Conservation (phyloP, 345 rosid genomes). For the Angophora floribunda region DNA sequence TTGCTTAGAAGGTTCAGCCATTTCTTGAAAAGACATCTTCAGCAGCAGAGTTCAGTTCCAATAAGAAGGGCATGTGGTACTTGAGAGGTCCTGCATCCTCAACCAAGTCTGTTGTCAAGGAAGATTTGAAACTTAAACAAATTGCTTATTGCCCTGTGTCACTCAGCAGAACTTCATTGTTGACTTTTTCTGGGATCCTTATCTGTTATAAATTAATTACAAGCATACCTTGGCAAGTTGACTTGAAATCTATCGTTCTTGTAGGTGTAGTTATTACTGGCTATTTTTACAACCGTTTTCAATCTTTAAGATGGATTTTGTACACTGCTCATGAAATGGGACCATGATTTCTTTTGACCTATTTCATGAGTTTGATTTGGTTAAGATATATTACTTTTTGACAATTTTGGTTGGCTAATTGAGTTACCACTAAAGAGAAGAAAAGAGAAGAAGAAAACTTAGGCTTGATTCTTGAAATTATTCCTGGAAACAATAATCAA, state of each 20-base stretch:
- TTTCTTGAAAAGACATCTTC: not conserved
- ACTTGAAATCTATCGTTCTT: not conserved
- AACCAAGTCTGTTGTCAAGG: not conserved
- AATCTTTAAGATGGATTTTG: not conserved
- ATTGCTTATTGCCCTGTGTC: not conserved
- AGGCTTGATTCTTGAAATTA: too few relatives aligned
- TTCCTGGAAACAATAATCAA: too few relatives aligned
- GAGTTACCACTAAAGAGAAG: not conserved
- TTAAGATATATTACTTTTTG: not conserved
- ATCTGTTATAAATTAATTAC: not conserved
- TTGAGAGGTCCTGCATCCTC: not conserved
- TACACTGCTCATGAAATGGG: not conserved
- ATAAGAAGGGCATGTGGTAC: not conserved
- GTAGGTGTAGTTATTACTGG: fast-evolving
- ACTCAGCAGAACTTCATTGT: not conserved
- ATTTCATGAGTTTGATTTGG: not conserved
- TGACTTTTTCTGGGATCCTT: too few relatives aligned
- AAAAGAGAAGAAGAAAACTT: too few relatives aligned
- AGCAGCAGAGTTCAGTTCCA: not conserved
- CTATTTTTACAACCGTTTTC: fast-evolving
- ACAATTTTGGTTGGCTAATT: not conserved
- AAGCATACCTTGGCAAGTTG: not conserved
- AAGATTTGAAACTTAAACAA: not conserved
- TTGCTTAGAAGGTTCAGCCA: not conserved
- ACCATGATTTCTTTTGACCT: not conserved